phyloP scores from a whole-genome alignment of 495 filamentous ascomycete genomes.

The Trichocladium antarcticum region DNA sequence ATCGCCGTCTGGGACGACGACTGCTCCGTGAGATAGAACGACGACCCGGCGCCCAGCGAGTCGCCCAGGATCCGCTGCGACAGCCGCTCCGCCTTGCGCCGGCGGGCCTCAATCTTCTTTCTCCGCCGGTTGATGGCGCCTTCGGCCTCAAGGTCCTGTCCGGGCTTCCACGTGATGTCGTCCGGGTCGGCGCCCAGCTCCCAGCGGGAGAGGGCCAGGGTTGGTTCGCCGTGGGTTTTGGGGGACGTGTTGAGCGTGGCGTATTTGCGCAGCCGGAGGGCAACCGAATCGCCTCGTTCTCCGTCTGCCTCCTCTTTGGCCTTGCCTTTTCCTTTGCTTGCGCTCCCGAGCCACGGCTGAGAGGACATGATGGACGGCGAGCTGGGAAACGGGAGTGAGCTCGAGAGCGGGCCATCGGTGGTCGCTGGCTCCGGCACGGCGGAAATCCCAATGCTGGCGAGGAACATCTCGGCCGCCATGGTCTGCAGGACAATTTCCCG shows the following conservation, averaged over 20 bases:
- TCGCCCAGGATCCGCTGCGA: slow-evolving; percentile 15
- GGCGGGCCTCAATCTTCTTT: slow-evolving; percentile 9
- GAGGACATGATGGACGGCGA: slow-evolving; percentile 11
- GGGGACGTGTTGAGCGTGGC: slow-evolving; percentile 7
- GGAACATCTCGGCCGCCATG: slow-evolving; percentile 18
- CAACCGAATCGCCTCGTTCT: slow-evolving; percentile 6
- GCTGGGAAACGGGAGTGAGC: slow-evolving; percentile 13
- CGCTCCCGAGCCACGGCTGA: neutral
- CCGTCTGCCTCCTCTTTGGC: neutral
- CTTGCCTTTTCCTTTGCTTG: slow-evolving; percentile 1
- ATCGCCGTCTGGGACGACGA: neutral
- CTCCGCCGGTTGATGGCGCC: slow-evolving; percentile 9
- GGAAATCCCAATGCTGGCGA: slow-evolving; percentile 17
- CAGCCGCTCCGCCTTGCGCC: slow-evolving; percentile 10
- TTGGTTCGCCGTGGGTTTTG: slow-evolving; percentile 6
- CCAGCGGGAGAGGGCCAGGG: slow-evolving; percentile 13
- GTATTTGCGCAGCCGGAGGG: slow-evolving; percentile 19
- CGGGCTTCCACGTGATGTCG: slow-evolving; percentile 13
- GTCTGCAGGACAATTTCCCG: slow-evolving; percentile 6
- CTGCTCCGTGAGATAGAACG: neutral
- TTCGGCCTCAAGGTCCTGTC: slow-evolving; percentile 8
- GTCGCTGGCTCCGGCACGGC: slow-evolving; percentile 4
- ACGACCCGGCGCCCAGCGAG: neutral
- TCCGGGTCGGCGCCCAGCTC: slow-evolving; percentile 13
- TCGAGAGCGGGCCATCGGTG: neutral